phyloP scores from a whole-genome alignment of 441 rosid genomes.

The Euphorbia schlechtendalii region DNA sequence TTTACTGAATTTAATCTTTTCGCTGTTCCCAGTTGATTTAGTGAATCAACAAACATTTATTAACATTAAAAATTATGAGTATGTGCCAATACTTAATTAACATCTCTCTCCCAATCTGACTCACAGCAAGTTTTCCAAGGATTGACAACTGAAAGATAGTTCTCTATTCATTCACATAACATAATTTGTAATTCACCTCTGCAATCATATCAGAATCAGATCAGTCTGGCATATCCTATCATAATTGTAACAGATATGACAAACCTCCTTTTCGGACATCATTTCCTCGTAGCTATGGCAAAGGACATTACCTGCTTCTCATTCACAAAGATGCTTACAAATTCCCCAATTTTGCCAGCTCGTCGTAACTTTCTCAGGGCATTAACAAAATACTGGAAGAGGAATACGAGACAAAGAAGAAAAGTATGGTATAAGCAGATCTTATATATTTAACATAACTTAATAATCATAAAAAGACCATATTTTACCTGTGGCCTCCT shows the following conservation, averaged over 20 bases:
- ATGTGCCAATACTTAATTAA: no score
- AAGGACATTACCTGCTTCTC: conserved; percentile 79
- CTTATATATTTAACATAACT: conserved; percentile 6
- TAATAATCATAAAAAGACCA: conserved; percentile 3
- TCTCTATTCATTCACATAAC: no score
- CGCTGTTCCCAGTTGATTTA: no score
- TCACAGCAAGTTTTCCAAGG: no score
- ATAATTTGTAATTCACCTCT: neutral
- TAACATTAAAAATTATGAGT: no score
- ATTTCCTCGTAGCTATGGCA: conserved; percentile 1
- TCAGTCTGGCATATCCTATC: neutral
- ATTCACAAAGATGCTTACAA: conserved; percentile 77
- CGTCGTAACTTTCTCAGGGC: conserved; percentile 79
- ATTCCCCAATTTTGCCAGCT: conserved; percentile 89
- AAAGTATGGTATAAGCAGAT: conserved; percentile 17
- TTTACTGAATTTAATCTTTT: no score
- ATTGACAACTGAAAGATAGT: no score
- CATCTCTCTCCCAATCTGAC: no score
- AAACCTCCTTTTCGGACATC: neutral
- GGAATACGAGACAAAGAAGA: conserved; percentile 6
- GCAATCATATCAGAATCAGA: neutral
- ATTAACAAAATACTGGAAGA: conserved; percentile 58
- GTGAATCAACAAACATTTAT: no score
- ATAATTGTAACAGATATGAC: neutral
- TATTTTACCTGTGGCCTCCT: conserved; percentile 75